phyloP scores from a whole-genome alignment of 306 rosid genomes.

The Geum urbanum region DNA sequence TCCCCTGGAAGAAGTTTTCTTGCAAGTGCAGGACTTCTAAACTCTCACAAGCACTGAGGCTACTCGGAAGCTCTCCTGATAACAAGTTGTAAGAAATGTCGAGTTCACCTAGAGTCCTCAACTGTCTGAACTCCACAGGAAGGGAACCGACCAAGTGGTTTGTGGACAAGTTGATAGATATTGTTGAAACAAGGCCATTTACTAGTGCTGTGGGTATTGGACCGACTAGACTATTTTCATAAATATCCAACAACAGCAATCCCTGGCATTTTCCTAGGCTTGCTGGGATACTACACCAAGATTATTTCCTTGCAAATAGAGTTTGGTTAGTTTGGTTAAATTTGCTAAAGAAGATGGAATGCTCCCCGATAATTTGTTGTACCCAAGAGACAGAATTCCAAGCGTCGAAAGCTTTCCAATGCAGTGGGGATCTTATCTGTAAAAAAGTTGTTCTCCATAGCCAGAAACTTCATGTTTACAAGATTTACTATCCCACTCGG shows the following conservation, averaged over 20 bases:
- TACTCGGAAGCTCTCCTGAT: background rate
- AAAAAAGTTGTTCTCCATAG: background rate
- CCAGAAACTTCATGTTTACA: background rate
- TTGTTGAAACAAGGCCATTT: background rate
- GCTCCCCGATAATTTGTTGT: background rate
- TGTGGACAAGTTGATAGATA: background rate
- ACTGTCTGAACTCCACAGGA: background rate
- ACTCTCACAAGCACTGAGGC: background rate
- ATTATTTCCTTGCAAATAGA: background rate
- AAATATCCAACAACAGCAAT: background rate
- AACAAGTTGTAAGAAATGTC: background rate
- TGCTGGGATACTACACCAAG: background rate
- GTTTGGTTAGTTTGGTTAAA: fast-evolving
- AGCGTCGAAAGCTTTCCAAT: background rate
- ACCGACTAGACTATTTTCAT: background rate
- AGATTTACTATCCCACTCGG: background rate
- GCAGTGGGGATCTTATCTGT: background rate
- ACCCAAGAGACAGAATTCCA: fast-evolving
- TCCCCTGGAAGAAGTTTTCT: background rate
- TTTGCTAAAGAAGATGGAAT: background rate
- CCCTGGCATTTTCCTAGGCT: background rate
- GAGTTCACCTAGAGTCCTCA: background rate
- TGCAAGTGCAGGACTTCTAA: background rate
- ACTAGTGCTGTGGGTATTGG: background rate
- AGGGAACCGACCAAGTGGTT: background rate